Conservation (phyloP, 148 eudicot genomes). For the Rhododendron mucronatum region DNA sequence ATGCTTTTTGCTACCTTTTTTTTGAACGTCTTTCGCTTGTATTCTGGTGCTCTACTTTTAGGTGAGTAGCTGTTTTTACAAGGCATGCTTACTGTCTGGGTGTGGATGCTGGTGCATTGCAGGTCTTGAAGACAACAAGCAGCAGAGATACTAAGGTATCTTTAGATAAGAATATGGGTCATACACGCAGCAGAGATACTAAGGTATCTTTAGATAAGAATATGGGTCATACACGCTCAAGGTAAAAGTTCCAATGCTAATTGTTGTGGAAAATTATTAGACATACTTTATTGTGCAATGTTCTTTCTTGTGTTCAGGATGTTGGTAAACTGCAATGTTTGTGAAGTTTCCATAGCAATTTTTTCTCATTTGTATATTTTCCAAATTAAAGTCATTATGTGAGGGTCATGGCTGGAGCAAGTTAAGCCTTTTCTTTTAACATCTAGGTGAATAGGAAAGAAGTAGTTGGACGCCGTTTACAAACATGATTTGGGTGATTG, state of each 20-base stretch:
- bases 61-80: background rate
- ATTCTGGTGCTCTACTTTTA: conserved; percentile 11
- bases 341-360: background rate
- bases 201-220: conserved; percentile 20
- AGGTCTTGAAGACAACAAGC: conserved; percentile 37
- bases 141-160: conserved; percentile 16
- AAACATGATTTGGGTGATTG: background rate
- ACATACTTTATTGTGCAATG: background rate
- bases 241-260: conserved; percentile 35
- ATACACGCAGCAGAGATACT: conserved; percentile 25
- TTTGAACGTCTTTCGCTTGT: background rate
- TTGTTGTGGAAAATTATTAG: background rate
- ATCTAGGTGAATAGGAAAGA: background rate
- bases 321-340: background rate
- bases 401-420: background rate
- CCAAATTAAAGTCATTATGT: background rate
- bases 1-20: conserved; percentile 17
- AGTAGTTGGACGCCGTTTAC: background rate
- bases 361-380: background rate
- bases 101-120: conserved; percentile 1
- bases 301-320: background rate
- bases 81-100: background rate
- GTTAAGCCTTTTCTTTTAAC: background rate
- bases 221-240: conserved; percentile 44
- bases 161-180: conserved; percentile 25